These are phyloP conservation scores for Incumbomyces lentus DNA, from an alignment of 2,329 filamentous ascomycete species.

Conservation along the genomic window DNA sequence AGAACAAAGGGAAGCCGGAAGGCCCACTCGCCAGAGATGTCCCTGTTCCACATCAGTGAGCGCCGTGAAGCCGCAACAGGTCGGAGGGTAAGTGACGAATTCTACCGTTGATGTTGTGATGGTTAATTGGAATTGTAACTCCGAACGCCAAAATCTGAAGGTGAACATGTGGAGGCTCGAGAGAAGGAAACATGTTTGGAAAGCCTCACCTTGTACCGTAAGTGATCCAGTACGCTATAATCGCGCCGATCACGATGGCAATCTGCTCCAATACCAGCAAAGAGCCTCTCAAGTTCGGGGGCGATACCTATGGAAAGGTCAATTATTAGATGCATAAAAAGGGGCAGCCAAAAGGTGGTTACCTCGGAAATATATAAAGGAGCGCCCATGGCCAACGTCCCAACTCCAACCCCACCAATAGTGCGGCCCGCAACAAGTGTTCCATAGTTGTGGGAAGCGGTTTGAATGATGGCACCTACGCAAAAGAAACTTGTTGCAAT, in stretches of 20 bases:
- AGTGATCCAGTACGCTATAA: conserved; percentile 27
- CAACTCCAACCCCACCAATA: conserved; percentile 33
- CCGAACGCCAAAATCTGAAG: too few species aligned
- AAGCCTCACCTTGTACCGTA: too few species aligned
- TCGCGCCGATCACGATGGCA: conserved; percentile 39
- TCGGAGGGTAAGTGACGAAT: too few species aligned
- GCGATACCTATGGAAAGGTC: neutral
- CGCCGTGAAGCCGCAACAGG: too few species aligned
- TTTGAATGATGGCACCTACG: conserved; percentile 33
- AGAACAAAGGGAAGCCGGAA: conserved; percentile 40
- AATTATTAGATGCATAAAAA: too few species aligned
- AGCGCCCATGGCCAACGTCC: conserved; percentile 11
- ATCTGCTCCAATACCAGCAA: conserved; percentile 38
- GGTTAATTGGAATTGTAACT: too few species aligned
- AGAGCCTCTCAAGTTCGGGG: conserved; percentile 23
- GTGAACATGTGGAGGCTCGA: too few species aligned
- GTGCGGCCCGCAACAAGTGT: conserved; percentile 8
- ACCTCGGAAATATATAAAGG: conserved; percentile 17
- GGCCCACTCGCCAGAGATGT: conserved; percentile 34
- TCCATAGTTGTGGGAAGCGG: conserved; percentile 4
- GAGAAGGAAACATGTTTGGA: too few species aligned
- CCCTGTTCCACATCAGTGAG: conserved; percentile 26
- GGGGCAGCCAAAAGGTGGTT: neutral
- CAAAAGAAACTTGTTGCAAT: conserved; percentile 25
- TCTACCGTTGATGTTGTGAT: too few species aligned